These are phyloP conservation scores for Gossypium thurberi DNA, from an alignment of 345 rosid species.

Conservation along the genomic window DNA sequence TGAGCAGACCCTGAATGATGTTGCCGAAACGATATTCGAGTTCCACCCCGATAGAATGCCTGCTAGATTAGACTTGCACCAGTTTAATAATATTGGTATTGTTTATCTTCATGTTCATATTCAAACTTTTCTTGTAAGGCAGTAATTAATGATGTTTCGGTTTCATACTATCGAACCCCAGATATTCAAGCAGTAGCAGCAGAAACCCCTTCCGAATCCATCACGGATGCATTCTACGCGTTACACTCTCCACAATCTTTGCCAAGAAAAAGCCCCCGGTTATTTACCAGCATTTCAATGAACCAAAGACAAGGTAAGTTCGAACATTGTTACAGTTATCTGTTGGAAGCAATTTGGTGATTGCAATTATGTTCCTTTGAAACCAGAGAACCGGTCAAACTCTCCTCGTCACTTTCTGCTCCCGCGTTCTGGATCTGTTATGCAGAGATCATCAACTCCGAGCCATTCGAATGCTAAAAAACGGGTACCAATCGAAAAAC, in stretches of 20 bases:
- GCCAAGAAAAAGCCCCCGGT: conserved; percentile 27
- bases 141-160: background rate
- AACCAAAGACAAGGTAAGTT: conserved; percentile 32
- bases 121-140: background rate
- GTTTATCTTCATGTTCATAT: background rate
- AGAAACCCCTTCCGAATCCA: conserved; percentile 26
- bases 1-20: conserved; percentile 11
- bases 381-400: conserved; percentile 39
- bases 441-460: conserved; percentile 50
- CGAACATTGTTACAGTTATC: background rate
- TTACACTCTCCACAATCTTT: conserved; percentile 29
- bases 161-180: conserved; percentile 8
- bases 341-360: conserved; percentile 5
- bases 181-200: conserved; percentile 38
- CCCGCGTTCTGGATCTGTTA: conserved; percentile 38
- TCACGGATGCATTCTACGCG: conserved; percentile 21
- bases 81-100: conserved; percentile 35
- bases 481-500: conserved; percentile 29
- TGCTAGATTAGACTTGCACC: conserved; percentile 29
- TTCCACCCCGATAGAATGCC: conserved; percentile 19
- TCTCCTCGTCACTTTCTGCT: conserved; percentile 52
- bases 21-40: conserved; percentile 12
- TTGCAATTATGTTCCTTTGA: background rate
- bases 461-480: conserved; percentile 17
- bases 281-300: conserved; percentile 27